Conservation (phyloP, 2,329 filamentous ascomycete species). For the Coccinonectria pachysandricola region DNA sequence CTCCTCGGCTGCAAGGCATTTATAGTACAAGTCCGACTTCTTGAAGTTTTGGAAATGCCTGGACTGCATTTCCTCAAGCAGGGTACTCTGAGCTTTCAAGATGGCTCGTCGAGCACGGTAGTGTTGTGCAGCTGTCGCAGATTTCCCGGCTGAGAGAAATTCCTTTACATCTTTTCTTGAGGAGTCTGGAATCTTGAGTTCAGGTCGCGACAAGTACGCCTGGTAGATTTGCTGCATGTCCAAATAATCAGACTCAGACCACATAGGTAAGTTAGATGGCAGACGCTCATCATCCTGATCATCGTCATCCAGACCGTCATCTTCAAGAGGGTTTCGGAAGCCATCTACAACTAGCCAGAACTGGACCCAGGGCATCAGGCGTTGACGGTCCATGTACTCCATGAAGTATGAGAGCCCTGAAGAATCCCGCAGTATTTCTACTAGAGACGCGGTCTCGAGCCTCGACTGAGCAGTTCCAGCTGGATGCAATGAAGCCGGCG, state of each 20-base stretch:
- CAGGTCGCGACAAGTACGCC: slow-evolving; percentile 72
- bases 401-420: slow-evolving; percentile 96
- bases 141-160: slow-evolving; percentile 69
- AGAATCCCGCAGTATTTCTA: slow-evolving; percentile 80
- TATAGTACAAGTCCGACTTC: slow-evolving; percentile 89
- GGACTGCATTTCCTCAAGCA: slow-evolving; percentile 75
- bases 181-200: slow-evolving; percentile 64
- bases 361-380: slow-evolving; percentile 80
- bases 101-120: slow-evolving; percentile 72
- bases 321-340: slow-evolving; percentile 86
- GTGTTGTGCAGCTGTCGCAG: slow-evolving; percentile 72
- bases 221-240: slow-evolving; percentile 90
- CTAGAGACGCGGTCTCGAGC: slow-evolving; percentile 64
- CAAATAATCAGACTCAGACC: slow-evolving; percentile 74
- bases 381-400: slow-evolving; percentile 96
- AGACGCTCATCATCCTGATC: slow-evolving; percentile 53
- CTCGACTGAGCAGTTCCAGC: slow-evolving; percentile 38
- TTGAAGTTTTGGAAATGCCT: slow-evolving; percentile 79
- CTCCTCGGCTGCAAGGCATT: slow-evolving; percentile 86
- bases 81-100: slow-evolving; percentile 68
- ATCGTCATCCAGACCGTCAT: slow-evolving; percentile 70
- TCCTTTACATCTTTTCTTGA: slow-evolving; percentile 60
- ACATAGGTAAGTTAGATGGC: slow-evolving; percentile 52
- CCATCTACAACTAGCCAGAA: slow-evolving; percentile 99
- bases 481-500: slow-evolving; percentile 14